Conservation (phyloP, 1,284 basidiomycete species). For the Leccinum subspadiceum region DNA sequence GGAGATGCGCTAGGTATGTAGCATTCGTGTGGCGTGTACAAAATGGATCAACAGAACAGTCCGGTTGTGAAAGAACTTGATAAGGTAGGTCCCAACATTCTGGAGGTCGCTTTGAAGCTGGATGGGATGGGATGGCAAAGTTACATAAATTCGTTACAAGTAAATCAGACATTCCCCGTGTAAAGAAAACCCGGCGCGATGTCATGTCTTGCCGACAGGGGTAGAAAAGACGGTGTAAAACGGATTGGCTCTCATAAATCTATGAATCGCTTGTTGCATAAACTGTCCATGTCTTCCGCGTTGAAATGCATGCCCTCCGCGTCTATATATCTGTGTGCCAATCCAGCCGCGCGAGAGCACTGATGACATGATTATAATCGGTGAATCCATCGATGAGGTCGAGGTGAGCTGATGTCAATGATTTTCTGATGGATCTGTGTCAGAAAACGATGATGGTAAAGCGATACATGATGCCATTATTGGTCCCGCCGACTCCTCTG, state of each 20-base stretch:
- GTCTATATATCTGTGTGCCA: slow-evolving; percentile 18
- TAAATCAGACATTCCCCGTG: slow-evolving; percentile 8
- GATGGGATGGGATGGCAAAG: slow-evolving; percentile 1
- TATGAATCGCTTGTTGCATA: slow-evolving; percentile 20
- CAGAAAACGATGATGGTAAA: slow-evolving; percentile 30
- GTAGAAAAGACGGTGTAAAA: slow-evolving; percentile 19
- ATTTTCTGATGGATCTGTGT: slow-evolving; percentile 23
- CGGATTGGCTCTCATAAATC: slow-evolving; percentile 22
- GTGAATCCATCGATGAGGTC: slow-evolving; percentile 36
- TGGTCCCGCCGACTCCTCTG: slow-evolving; percentile 14
- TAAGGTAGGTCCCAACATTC: not conserved
- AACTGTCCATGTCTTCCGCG: slow-evolving; percentile 21
- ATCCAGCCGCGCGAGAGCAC: slow-evolving; percentile 13
- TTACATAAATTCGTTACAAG: slow-evolving; percentile 11
- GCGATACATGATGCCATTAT: slow-evolving; percentile 22
- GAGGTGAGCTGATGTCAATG: slow-evolving; percentile 37
- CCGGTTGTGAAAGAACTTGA: not conserved
- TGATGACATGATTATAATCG: slow-evolving; percentile 24
- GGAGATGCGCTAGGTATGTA: not conserved
- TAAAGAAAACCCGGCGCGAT: slow-evolving; percentile 4
- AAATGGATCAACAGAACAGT: not conserved
- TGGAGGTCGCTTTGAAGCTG: slow-evolving; percentile 1
- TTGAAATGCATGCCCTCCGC: slow-evolving; percentile 15
- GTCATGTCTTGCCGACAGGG: slow-evolving; percentile 13
- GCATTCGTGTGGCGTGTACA: slow-evolving; percentile 4